phyloP scores from a whole-genome alignment of 345 rosid species.

The Angophora floribunda region DNA sequence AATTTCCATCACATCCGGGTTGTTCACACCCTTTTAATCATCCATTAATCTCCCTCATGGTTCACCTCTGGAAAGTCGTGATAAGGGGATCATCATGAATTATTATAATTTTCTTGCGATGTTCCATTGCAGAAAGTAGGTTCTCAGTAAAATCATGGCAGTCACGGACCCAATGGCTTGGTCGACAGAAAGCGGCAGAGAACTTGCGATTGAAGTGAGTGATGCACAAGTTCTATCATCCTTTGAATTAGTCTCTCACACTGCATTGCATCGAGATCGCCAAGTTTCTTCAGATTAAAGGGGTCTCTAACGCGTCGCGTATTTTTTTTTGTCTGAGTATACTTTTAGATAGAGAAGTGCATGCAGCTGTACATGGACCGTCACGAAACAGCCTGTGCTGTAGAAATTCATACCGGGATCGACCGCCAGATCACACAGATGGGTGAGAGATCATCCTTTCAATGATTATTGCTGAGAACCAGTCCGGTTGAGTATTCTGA shows the following conservation, averaged over 20 bases:
- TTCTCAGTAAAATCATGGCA: neutral
- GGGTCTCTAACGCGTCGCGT: neutral
- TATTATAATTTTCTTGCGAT: neutral
- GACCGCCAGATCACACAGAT: neutral
- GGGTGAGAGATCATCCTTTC: neutral
- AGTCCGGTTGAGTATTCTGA: neutral
- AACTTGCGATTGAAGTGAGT: neutral
- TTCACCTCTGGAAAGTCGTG: neutral
- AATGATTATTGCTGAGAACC: neutral
- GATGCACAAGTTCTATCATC: neutral
- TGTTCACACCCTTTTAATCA: neutral
- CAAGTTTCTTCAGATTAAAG: neutral
- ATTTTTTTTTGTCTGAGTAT: accelerated
- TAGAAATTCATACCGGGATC: neutral
- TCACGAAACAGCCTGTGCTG: neutral
- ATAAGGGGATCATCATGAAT: neutral
- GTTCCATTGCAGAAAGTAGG: neutral
- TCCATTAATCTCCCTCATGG: accelerated
- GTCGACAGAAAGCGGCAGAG: neutral
- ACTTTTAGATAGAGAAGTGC: neutral
- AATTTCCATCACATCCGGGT: neutral
- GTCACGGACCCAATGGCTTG: neutral
- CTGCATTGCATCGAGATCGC: neutral
- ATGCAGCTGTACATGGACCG: neutral
- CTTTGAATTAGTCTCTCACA: neutral